Percentiles rank a stretch among this genome's conserved stretches.
phyloP scores from a whole-genome alignment of 352 stramenopile genomes.

The Pythium rhizo-oryzae region DNA sequence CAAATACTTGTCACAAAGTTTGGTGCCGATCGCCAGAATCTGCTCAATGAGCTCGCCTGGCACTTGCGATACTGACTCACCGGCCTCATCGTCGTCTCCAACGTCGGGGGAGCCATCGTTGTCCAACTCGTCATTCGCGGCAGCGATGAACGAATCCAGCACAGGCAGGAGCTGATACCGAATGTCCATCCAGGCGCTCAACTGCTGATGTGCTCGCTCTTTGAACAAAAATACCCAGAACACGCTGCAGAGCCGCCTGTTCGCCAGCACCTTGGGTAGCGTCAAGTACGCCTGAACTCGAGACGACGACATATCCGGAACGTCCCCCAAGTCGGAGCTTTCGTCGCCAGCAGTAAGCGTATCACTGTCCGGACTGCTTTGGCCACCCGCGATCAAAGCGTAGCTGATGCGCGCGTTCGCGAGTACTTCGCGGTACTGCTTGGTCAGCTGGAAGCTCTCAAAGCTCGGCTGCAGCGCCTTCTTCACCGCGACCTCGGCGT shows the following conservation, averaged over 20 bases:
- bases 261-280: constrained; percentile 70
- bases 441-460: constrained; percentile 53
- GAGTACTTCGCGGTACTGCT: constrained; percentile 61
- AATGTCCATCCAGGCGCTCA: constrained; percentile 88
- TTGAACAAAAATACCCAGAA: constrained; percentile 91
- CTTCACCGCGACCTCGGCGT: constrained; percentile 76
- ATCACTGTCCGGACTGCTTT: constrained; percentile 29
- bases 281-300: constrained; percentile 60
- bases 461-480: constrained; percentile 74
- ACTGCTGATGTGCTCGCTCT: constrained; percentile 74
- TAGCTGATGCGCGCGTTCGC: constrained; percentile 61
- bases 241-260: constrained; percentile 78
- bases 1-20: constrained; percentile 70
- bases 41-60: constrained; percentile 74
- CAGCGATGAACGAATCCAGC: constrained; percentile 56
- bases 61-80: constrained; percentile 29
- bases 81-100: constrained; percentile 9
- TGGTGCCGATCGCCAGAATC: constrained; percentile 52
- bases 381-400: constrained; percentile 32
- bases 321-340: constrained; percentile 18
- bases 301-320: constrained; percentile 8
- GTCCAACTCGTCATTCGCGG: constrained; percentile 38
- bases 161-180: constrained; percentile 72
- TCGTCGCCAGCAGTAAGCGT: constrained; percentile 22
- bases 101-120: constrained; percentile 28